These are phyloP conservation scores for Pseudogymnoascus sp. DNA, from an alignment of 2,329 filamentous ascomycete species.

Conservation along the genomic window DNA sequence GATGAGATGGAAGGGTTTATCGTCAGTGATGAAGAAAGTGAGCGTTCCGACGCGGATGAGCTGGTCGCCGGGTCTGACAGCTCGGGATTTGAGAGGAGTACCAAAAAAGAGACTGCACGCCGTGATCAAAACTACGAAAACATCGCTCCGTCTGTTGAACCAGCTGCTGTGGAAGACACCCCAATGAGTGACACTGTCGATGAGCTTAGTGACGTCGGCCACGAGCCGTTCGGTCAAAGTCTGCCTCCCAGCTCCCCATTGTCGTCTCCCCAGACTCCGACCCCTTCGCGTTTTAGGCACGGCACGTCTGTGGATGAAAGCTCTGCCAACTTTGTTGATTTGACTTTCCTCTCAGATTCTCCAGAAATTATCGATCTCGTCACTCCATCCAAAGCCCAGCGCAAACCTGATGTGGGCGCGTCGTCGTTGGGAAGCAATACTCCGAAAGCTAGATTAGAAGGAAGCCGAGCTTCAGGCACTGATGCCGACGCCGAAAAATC, in stretches of 20 bases:
- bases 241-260: background rate
- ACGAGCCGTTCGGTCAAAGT: background rate
- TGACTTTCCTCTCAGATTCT: conserved; percentile 17
- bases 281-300: background rate
- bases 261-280: background rate
- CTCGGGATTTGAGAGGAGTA: background rate
- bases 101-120: background rate
- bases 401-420: background rate
- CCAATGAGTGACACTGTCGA: background rate
- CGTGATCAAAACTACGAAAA: background rate
- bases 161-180: background rate
- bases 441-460: conserved; percentile 8
- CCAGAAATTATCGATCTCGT: conserved; percentile 12
- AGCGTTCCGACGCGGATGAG: conserved; percentile 9
- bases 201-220: background rate
- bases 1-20: conserved; percentile 43
- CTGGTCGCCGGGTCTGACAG: conserved; percentile 16
- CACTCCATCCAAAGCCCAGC: conserved; percentile 13
- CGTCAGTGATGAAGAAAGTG: conserved; percentile 27
- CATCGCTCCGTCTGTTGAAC: background rate
- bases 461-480: conserved; percentile 16
- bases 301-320: background rate
- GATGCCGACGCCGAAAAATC: conserved; percentile 9
- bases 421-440: background rate
- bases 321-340: conserved; percentile 14